Conservation (phyloP, 331 rosid genomes). For the Quercus phellos region DNA sequence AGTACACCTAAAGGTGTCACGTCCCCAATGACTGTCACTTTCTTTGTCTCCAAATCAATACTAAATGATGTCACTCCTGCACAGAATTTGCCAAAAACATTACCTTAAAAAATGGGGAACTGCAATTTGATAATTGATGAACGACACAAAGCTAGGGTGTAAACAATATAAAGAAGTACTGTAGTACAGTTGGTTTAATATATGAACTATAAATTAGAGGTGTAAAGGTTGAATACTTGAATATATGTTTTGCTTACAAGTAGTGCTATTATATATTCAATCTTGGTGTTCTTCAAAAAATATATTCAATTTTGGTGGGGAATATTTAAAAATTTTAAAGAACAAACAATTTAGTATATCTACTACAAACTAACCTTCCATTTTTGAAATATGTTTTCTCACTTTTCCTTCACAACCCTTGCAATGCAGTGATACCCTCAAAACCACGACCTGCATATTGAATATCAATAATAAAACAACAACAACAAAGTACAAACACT, state of each 20-base stretch:
- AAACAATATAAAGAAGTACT: not conserved
- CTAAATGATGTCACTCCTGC: conserved; percentile 84
- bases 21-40: conserved; percentile 68
- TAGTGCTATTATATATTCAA: not conserved
- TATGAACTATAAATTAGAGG: too few relatives aligned
- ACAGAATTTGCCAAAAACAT: conserved; percentile 2
- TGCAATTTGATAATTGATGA: not conserved
- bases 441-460: conserved; percentile 56
- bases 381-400: conserved; percentile 76
- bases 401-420: conserved; percentile 88
- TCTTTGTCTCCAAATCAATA: conserved; percentile 66
- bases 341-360: not conserved
- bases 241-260: not conserved
- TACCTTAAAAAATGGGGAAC: not conserved
- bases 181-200: too few relatives aligned
- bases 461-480: not conserved
- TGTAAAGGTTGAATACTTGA: too few relatives aligned
- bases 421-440: conserved; percentile 87
- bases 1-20: conserved; percentile 69
- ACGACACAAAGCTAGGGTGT: not conserved
- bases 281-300: too few relatives aligned
- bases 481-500: not conserved
- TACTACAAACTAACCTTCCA: conserved; percentile 60
- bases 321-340: too few relatives aligned
- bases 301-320: not conserved